These are phyloP conservation scores for Ceratorhiza oryzae-sativae DNA, from an alignment of 1,284 basidiomycete genomes.

Conservation along the genomic window DNA sequence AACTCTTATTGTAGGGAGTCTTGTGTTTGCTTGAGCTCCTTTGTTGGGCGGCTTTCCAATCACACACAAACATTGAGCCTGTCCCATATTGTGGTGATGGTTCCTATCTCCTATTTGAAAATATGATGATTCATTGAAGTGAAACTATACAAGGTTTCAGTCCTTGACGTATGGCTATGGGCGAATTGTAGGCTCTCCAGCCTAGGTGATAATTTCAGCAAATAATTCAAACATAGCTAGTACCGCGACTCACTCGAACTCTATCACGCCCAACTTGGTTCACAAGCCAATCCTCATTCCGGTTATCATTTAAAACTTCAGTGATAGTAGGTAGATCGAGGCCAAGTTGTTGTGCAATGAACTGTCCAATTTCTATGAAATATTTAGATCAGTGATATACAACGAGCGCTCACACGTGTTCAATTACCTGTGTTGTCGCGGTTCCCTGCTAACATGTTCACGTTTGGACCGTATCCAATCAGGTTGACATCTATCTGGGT, in stretches of 20 bases:
- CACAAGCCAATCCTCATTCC: slow-evolving; percentile 39
- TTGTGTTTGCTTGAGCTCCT: too few species aligned
- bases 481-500: slow-evolving; percentile 39
- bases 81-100: too few species aligned
- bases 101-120: too few species aligned
- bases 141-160: too few species aligned
- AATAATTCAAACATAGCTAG: background rate
- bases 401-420: background rate
- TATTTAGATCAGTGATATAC: background rate
- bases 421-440: slow-evolving; percentile 39
- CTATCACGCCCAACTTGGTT: slow-evolving; percentile 41
- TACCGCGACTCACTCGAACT: slow-evolving; percentile 12
- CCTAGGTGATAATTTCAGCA: background rate
- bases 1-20: too few species aligned
- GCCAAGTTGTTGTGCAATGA: slow-evolving; percentile 39
- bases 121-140: too few species aligned
- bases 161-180: too few species aligned
- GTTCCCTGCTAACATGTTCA: slow-evolving; percentile 36
- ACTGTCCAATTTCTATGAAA: slow-evolving; percentile 41
- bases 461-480: slow-evolving; percentile 42
- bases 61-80: too few species aligned
- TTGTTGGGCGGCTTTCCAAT: too few species aligned
- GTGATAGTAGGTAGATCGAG: slow-evolving; percentile 40
- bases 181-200: background rate
- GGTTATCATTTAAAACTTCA: slow-evolving; percentile 34